Base-by-base conservation (phyloP, 306 rosid species). In the Fragaria nilgerrensis region DNA sequence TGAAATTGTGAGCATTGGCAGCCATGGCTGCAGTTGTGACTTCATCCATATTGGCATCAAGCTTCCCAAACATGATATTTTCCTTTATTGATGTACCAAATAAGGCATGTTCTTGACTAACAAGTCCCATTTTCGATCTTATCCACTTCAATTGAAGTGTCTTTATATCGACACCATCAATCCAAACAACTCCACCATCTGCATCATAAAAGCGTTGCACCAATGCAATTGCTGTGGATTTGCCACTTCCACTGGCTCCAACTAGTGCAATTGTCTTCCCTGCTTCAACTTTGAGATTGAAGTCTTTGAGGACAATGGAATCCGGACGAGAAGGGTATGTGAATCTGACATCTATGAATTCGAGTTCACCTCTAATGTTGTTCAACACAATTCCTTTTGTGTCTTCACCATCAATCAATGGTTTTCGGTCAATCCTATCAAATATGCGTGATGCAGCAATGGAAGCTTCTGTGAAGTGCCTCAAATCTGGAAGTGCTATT, bases 231-330 rank as follows among this genome's bases (percentile, higher is more conserved):
- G 90, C 97, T 0, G 99, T 92, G 48, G 99, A 95, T 72, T 95
- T 95, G 0, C 99, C 99, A 64, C 97, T 92, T 16, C 99, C 99
- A 66, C 99, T 95, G 2, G 97, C 91, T 41, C 99, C 99, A 44
- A 95, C 97, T 39, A 95, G 89, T 2, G 99, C 99, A 53, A 95
- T 87, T 2, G 96, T 92, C 68, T 86, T 89, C 13, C 99, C 99
- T 22, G 99, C 93, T 56, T 88, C 97, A 20, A 92, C 85, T 72
- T 78, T 75, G 20, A 95, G 97, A 73, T 75, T 88, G 84, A 95
- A 95, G 80, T 92, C 89, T 64, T 77, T 76, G 3, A 95, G 96
- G 4, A 95, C 90, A 43, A 77, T 19, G 2, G 81, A 29, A 56
- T 95, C 96, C 8, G 92, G 96, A 23, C 99, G 89, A 15, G 97